Evolutionary conservation across 345 rosid species (phyloP).

Genomic region (Rhodomyrtus tomentosa): DNA sequence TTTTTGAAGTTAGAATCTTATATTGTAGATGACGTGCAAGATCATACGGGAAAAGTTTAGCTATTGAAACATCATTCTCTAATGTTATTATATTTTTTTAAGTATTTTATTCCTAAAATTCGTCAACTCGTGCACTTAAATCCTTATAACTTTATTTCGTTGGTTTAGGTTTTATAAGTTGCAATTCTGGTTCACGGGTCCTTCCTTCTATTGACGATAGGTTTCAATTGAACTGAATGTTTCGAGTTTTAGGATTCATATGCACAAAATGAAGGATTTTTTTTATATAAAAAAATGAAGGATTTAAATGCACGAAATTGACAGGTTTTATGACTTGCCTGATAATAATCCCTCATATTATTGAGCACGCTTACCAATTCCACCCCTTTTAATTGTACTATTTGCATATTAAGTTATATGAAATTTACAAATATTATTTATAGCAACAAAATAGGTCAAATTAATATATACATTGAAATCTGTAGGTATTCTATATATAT

Average conservation of each 20-base stretch:
- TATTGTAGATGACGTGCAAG: not conserved
- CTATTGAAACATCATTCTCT: not conserved
- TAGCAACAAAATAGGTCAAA: no score
- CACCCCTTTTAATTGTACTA: not conserved
- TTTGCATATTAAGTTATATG: not conserved
- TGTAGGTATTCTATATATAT: not conserved
- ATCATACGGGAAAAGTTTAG: not conserved
- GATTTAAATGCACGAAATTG: not conserved
- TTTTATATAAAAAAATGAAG: not conserved
- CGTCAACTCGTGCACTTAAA: not conserved
- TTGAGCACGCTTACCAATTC: not conserved
- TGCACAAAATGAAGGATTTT: not conserved
- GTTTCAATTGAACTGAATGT: not conserved
- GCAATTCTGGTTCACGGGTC: not conserved
- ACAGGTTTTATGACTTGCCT: not conserved
- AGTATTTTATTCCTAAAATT: not conserved
- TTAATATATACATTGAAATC: not conserved
- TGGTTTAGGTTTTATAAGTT: not conserved
- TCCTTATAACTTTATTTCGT: not conserved
- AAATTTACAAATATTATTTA: not conserved
- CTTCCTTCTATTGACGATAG: not conserved
- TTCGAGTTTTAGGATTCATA: not conserved
- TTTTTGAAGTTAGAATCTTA: not conserved
- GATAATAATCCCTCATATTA: not conserved
- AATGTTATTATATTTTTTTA: not conserved